Conservation (phyloP, 208 protist species). For the Leishmania tropica region DNA sequence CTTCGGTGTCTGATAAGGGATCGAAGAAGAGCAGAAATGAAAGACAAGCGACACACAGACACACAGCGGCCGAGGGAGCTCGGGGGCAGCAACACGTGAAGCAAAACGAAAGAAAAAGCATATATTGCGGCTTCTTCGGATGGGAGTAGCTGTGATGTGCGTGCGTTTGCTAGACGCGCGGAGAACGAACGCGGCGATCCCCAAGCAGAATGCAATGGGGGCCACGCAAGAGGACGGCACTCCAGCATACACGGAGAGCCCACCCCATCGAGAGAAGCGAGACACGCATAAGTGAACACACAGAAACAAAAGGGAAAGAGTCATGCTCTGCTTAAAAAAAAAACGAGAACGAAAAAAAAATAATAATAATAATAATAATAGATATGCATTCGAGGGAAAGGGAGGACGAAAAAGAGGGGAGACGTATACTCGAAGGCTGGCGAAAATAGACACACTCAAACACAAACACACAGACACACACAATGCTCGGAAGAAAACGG, state of each 20-base stretch:
- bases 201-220: neutral
- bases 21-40: neutral
- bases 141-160: neutral
- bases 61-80: neutral
- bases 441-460: neutral
- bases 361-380: too few relatives aligned
- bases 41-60: neutral
- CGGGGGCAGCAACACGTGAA: neutral
- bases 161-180: neutral
- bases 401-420: neutral
- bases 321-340: neutral
- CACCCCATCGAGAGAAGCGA: neutral
- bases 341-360: neutral
- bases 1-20: neutral
- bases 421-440: neutral
- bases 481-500: neutral
- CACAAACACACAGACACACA: neutral
- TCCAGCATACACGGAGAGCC: neutral
- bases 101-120: conserved; percentile 2
- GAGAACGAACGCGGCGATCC: neutral
- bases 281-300: neutral
- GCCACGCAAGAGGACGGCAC: neutral
- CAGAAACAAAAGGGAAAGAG: neutral
- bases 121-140: neutral
- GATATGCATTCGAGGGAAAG: neutral